Conservation (phyloP, 331 rosid genomes). For the Arachis monticola region DNA sequence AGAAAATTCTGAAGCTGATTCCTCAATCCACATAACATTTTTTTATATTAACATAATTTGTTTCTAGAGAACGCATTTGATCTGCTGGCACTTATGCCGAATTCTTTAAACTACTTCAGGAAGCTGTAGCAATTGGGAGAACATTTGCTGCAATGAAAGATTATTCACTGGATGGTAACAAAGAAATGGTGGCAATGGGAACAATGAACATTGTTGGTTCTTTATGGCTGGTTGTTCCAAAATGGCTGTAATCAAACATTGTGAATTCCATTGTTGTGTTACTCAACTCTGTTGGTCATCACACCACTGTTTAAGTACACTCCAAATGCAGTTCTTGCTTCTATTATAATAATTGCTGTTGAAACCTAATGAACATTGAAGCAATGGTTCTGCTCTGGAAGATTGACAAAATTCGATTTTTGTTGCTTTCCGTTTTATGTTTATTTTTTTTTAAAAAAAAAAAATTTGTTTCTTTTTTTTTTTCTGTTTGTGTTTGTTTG, state of each 20-base stretch:
- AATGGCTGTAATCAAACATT: constrained; percentile 86
- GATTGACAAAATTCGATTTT: constrained; percentile 84
- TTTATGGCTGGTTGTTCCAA: constrained; percentile 82
- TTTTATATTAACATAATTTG: neutral
- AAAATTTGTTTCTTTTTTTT: too few relatives aligned
- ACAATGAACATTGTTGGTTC: constrained; percentile 90
- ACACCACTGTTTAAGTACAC: constrained; percentile 90
- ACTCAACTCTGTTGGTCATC: constrained; percentile 59
- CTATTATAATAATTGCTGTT: constrained; percentile 81
- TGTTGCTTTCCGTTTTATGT: too few relatives aligned
- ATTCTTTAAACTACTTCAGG: constrained; percentile 47
- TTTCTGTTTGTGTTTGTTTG: too few relatives aligned
- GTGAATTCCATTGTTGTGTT: constrained; percentile 71
- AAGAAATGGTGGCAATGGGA: constrained; percentile 96
- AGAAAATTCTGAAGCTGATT: neutral
- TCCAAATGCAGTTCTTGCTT: constrained; percentile 85
- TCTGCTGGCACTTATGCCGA: neutral
- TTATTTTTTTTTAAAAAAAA: too few relatives aligned
- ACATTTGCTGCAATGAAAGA: constrained; percentile 89
- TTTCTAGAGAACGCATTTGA: neutral
- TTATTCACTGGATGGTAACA: constrained; percentile 84
- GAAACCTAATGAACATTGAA: constrained; percentile 53
- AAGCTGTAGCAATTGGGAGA: constrained; percentile 94
- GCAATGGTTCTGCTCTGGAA: constrained; percentile 73
- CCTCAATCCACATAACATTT: too few relatives aligned